Base-by-base conservation (phyloP, 371 early-diverging fungal genomes). In the Cokeromyces recurvatus region DNA sequence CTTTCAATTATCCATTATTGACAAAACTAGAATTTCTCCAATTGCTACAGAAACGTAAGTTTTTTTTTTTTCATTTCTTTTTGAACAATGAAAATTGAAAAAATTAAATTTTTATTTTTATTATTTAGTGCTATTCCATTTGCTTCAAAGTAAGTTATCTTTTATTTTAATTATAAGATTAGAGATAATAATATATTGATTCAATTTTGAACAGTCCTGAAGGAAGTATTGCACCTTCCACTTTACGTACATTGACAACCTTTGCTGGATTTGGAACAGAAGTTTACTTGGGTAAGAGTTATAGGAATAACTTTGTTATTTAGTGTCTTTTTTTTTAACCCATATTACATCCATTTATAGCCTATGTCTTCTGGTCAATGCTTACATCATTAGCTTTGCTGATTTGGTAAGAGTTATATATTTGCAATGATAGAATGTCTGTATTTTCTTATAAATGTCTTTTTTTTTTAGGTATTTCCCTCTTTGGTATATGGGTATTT, bases 401-500 rank as follows among this genome's bases (percentile, higher is more conserved):
- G 42, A 83, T 89, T 40, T 90, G 90, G 90, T 89, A 86, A 59
- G 20, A 12, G n/a, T n/a, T n/a, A n/a, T n/a, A n/a, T n/a, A n/a
- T n/a, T n/a, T n/a, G n/a, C n/a, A n/a, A n/a, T n/a, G n/a, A n/a
- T n/a, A n/a, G n/a, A n/a, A n/a, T n/a, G n/a, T n/a, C n/a, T n/a
- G n/a, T n/a, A n/a, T n/a, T n/a, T n/a, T n/a, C n/a, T n/a, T n/a
- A n/a, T n/a, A n/a, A n/a, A n/a, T n/a, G n/a, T n/a, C n/a, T n/a
- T n/a, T n/a, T n/a, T n/a, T n/a, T n/a, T n/a, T 14, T 45, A 68
- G 68, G 68, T 74, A 74, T 56, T 90, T 90, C 55, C 90, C 90
- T 15, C 64, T 90, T 39, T 90, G 88, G 86, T 77, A 87, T 64
- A 89, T 90, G 89, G 90, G 90, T 10, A 74, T 89, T 48, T 87